phyloP scores from a whole-genome alignment of 257 asterid species.

The Petrea volubilis region DNA sequence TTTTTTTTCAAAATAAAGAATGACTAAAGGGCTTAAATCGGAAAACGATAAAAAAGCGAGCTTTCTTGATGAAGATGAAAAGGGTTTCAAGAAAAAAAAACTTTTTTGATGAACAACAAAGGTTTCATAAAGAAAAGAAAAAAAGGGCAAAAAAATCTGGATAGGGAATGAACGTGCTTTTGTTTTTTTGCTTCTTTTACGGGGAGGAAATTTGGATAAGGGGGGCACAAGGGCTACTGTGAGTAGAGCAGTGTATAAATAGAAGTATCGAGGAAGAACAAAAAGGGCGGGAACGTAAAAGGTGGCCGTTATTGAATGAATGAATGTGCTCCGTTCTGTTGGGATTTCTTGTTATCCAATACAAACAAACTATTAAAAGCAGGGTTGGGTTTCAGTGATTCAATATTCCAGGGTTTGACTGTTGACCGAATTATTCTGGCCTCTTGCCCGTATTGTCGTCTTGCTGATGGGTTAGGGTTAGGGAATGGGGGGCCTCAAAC shows the following conservation, averaged over 20 bases:
- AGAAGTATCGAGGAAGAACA: background rate
- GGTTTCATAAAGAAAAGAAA: background rate
- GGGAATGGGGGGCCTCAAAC: slow-evolving; percentile 8
- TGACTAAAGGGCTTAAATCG: background rate
- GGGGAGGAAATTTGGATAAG: background rate
- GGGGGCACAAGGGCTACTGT: background rate
- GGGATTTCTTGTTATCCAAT: slow-evolving; percentile 7
- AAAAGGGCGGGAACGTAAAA: slow-evolving; percentile 50
- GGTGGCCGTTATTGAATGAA: slow-evolving; percentile 30
- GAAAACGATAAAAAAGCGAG: background rate
- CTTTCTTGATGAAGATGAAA: background rate
- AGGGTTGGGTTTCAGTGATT: slow-evolving; percentile 27
- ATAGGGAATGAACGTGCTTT: background rate
- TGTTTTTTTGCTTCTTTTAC: background rate
- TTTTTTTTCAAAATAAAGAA: background rate
- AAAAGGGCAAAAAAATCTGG: background rate
- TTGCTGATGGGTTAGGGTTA: background rate
- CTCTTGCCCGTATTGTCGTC: slow-evolving; percentile 5
- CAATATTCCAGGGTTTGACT: slow-evolving; percentile 61
- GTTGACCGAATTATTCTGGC: slow-evolving; percentile 47
- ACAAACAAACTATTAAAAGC: slow-evolving; percentile 25
- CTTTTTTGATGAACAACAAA: background rate
- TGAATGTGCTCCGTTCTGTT: background rate
- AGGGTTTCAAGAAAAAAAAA: background rate
- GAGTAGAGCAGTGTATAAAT: background rate